Evolutionary conservation across 2,329 filamentous ascomycete genomes (phyloP).

Genomic region (Cladosporium sp.): DNA sequence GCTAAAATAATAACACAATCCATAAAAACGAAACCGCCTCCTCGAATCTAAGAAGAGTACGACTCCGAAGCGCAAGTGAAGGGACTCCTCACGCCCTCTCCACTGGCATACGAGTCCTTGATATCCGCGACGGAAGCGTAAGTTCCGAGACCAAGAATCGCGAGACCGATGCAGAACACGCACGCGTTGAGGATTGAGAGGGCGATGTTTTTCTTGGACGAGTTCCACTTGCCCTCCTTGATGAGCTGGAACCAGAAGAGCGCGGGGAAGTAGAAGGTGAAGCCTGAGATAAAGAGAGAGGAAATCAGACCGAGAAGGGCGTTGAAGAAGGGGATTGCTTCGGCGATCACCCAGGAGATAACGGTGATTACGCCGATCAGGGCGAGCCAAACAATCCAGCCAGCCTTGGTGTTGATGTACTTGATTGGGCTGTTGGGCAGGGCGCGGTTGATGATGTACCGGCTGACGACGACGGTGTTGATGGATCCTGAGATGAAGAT

Average conservation of each 20-base stretch:
- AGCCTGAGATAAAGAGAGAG: constrained; percentile 64
- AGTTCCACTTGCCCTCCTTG: constrained; percentile 45
- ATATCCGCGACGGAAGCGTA: constrained; percentile 44
- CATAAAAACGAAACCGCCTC: no score
- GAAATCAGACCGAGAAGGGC: constrained; percentile 61
- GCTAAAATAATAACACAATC: no score
- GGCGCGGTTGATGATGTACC: constrained; percentile 60
- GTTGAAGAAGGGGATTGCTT: constrained; percentile 68
- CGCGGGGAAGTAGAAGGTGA: constrained; percentile 40
- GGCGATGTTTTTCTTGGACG: constrained; percentile 40
- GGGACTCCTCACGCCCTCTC: constrained; percentile 32
- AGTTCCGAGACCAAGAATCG: constrained; percentile 35
- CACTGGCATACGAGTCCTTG: constrained; percentile 35
- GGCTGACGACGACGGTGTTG: constrained; percentile 49
- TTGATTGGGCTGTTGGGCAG: constrained; percentile 54
- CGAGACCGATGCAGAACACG: constrained; percentile 35
- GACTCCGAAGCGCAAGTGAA: constrained; percentile 37
- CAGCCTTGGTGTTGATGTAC: constrained; percentile 36
- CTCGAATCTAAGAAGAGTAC: no score
- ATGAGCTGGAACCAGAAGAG: constrained; percentile 42
- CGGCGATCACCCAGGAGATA: constrained; percentile 64
- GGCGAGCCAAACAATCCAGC: constrained; percentile 55
- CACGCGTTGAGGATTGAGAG: constrained; percentile 42
- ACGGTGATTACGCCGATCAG: constrained; percentile 56
- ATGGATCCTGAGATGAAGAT: constrained; percentile 70